Conservation (phyloP, 2,329 filamentous ascomycete genomes). For the Lachnellula hyalina region DNA sequence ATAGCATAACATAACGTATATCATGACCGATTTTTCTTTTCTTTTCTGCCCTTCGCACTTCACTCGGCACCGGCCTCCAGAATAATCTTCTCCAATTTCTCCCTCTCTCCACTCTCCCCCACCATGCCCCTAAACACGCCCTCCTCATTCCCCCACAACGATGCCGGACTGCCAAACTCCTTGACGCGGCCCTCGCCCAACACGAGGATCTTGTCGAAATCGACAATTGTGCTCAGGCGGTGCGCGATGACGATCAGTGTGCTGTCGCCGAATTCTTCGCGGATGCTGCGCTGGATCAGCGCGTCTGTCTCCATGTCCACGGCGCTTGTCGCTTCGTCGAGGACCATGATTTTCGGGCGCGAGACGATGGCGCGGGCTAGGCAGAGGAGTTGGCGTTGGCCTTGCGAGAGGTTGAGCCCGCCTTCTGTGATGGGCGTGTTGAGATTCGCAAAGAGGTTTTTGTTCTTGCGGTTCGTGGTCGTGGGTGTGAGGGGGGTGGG, state of each 20-base stretch:
- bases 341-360: constrained; percentile 69
- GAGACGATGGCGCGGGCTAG: constrained; percentile 68
- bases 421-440: constrained; percentile 62
- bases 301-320: constrained; percentile 74
- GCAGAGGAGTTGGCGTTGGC: constrained; percentile 71
- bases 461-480: constrained; percentile 41
- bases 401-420: constrained; percentile 69
- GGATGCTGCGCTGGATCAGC: constrained; percentile 67
- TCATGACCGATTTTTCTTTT: no score
- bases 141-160: constrained; percentile 49
- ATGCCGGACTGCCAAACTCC: constrained; percentile 60
- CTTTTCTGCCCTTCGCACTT: background rate
- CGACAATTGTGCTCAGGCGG: constrained; percentile 68
- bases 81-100: constrained; percentile 20
- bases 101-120: constrained; percentile 54
- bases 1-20: no score
- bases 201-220: constrained; percentile 71
- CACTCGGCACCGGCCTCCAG: constrained; percentile 2
- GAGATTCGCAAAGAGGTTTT: constrained; percentile 61
- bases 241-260: constrained; percentile 73
- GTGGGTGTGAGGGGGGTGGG: constrained; percentile 8
- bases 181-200: constrained; percentile 61
- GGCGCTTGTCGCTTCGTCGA: constrained; percentile 74
- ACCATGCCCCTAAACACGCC: constrained; percentile 58
- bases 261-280: constrained; percentile 63